Conservation (phyloP, 176 grass and related monocot genomes). For the Echinochloa phyllopogon region DNA sequence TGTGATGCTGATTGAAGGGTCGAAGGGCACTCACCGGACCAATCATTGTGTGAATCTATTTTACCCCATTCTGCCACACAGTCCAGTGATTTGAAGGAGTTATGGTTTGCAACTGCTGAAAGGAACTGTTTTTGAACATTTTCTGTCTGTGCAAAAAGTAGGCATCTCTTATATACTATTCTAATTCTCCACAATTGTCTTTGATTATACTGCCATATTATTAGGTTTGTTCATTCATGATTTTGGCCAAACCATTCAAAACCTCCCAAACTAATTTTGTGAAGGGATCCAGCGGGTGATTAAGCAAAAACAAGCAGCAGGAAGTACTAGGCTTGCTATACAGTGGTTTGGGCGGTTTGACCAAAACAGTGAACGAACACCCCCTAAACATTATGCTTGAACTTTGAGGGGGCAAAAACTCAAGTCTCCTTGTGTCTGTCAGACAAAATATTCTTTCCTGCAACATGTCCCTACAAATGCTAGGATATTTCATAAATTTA, state of each 20-base stretch:
- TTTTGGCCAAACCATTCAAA: too few relatives aligned
- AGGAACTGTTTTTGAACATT: constrained; percentile 49
- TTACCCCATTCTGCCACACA: constrained; percentile 38
- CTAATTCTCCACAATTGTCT: constrained; percentile 59
- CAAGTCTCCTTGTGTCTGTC: not conserved
- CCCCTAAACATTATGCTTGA: constrained; percentile 38
- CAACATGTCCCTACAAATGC: constrained; percentile 37
- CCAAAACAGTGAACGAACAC: too few relatives aligned
- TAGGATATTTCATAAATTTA: constrained; percentile 5
- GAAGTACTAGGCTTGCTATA: too few relatives aligned
- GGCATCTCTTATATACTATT: constrained; percentile 57
- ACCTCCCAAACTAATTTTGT: too few relatives aligned
- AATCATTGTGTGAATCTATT: constrained; percentile 66
- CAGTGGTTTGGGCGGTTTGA: too few relatives aligned
- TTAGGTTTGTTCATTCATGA: not conserved
- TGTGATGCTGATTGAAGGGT: constrained; percentile 42
- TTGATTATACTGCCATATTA: constrained; percentile 39
- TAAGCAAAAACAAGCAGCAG: too few relatives aligned
- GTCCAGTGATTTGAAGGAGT: constrained; percentile 43
- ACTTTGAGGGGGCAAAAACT: constrained; percentile 45
- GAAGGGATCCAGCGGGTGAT: too few relatives aligned
- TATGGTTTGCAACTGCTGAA: constrained; percentile 35
- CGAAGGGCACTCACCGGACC: constrained; percentile 44
- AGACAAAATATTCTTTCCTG: constrained; percentile 28
- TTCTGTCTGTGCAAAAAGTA: constrained; percentile 58